Conservation (phyloP, 108 stramenopile species). For the Mayamaea pseudoterrestris region DNA sequence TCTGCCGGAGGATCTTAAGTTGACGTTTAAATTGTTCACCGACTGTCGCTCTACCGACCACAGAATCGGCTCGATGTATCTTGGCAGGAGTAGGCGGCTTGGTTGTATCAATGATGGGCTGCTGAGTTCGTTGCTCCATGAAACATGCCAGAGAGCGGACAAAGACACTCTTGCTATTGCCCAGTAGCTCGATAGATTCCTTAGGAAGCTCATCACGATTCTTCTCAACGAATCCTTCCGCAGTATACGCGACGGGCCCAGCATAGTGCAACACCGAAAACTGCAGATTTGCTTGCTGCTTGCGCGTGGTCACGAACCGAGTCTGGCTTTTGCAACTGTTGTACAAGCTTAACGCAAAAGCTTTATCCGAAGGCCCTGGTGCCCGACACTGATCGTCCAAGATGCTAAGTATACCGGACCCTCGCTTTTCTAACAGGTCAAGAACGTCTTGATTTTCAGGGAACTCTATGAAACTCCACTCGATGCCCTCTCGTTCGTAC, state of each 20-base stretch:
- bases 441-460: slow-evolving; percentile 94
- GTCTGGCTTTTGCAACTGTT: slow-evolving; percentile 38
- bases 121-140: slow-evolving; percentile 5
- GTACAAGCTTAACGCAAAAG: slow-evolving; percentile 45
- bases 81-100: too few species aligned
- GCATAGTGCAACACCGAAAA: slow-evolving; percentile 81
- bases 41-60: slow-evolving; percentile 41
- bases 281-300: slow-evolving; percentile 41
- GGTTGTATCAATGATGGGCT: too few species aligned
- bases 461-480: slow-evolving; percentile 82
- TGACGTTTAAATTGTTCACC: slow-evolving; percentile 68
- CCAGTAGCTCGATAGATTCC: slow-evolving; percentile 54
- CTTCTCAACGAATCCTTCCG: slow-evolving; percentile 78
- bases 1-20: slow-evolving; percentile 41
- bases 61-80: slow-evolving; percentile 26
- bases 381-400: slow-evolving; percentile 75
- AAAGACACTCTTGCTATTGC: slow-evolving; percentile 31
- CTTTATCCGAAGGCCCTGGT: slow-evolving; percentile 54
- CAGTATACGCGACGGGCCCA: slow-evolving; percentile 78
- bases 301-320: slow-evolving; percentile 48
- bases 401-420: slow-evolving; percentile 60
- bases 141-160: slow-evolving; percentile 33
- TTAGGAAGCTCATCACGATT: slow-evolving; percentile 87
- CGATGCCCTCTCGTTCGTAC: slow-evolving; percentile 75
- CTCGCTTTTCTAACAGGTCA: slow-evolving; percentile 83